Evolutionary conservation across 257 asterid genomes (phyloP).

Genomic region (Ocimum tenuiflorum): DNA sequence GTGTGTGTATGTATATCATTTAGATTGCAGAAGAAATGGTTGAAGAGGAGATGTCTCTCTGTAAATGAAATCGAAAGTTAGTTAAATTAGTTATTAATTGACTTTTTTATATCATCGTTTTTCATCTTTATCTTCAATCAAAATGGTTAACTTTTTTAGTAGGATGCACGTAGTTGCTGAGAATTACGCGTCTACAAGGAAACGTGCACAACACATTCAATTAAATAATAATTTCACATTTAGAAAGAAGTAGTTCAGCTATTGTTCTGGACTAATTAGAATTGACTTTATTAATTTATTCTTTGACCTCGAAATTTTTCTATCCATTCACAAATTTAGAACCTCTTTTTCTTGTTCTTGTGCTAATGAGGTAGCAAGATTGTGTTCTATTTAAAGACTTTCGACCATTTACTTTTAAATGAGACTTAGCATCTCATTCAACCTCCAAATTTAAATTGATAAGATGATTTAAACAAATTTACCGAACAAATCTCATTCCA

Average conservation of each 20-base stretch:
- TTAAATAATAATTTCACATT: background rate
- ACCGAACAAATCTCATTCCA: no score
- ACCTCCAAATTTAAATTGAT: no score
- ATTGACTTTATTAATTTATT: background rate
- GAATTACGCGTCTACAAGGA: background rate
- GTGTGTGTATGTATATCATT: background rate
- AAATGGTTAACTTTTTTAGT: conserved; percentile 6
- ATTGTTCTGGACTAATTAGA: background rate
- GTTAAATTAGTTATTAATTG: conserved; percentile 26
- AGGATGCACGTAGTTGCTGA: conserved; percentile 25
- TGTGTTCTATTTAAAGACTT: no score
- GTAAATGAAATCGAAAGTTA: conserved; percentile 1
- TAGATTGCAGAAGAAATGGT: conserved; percentile 1
- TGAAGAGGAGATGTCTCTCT: background rate
- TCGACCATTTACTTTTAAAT: no score
- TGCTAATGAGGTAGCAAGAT: no score
- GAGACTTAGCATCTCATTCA: no score
- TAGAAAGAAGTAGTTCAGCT: background rate
- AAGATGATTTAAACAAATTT: no score
- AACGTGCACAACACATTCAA: conserved; percentile 4
- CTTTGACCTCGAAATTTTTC: no score
- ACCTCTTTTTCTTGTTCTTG: no score
- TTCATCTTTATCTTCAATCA: background rate
- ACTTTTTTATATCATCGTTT: background rate
- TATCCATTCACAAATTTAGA: no score